Conservation (phyloP, 2,329 filamentous ascomycete genomes). For the Sclerotinia borealis region DNA sequence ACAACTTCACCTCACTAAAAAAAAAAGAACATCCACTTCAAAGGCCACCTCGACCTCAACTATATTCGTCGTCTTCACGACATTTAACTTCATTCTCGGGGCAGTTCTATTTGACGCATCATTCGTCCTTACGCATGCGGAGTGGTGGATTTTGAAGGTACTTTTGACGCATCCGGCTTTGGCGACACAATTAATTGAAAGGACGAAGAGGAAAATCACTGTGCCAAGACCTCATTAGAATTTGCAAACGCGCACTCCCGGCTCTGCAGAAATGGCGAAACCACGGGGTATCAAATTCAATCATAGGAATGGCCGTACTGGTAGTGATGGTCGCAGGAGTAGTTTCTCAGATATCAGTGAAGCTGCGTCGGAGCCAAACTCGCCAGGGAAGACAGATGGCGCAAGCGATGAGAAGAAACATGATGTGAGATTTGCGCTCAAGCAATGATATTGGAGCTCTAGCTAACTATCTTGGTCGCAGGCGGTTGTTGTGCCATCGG, state of each 20-base stretch:
- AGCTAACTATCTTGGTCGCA: slow-evolving; percentile 22
- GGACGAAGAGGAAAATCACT: background rate
- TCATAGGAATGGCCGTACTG: slow-evolving; percentile 31
- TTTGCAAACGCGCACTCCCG: slow-evolving; percentile 11
- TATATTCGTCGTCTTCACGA: background rate
- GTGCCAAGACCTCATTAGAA: slow-evolving; percentile 8
- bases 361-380: slow-evolving; percentile 39
- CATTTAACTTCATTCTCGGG: background rate
- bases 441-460: background rate
- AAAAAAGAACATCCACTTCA: background rate
- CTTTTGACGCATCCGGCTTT: slow-evolving; percentile 7
- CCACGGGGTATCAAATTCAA: slow-evolving; percentile 49
- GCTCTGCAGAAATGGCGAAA: slow-evolving; percentile 35
- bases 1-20: slow-evolving; percentile 6
- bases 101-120: background rate
- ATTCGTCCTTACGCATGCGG: background rate
- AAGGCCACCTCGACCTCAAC: background rate
- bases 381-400: slow-evolving; percentile 24
- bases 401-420: slow-evolving; percentile 33
- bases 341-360: slow-evolving; percentile 70
- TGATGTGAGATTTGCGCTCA: background rate
- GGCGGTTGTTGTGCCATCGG: slow-evolving; percentile 41
- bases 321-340: slow-evolving; percentile 45
- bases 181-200: slow-evolving; percentile 1
- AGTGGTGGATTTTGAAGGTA: background rate